Conservation (phyloP, 148 eudicot species). For the Cornus suecica region DNA sequence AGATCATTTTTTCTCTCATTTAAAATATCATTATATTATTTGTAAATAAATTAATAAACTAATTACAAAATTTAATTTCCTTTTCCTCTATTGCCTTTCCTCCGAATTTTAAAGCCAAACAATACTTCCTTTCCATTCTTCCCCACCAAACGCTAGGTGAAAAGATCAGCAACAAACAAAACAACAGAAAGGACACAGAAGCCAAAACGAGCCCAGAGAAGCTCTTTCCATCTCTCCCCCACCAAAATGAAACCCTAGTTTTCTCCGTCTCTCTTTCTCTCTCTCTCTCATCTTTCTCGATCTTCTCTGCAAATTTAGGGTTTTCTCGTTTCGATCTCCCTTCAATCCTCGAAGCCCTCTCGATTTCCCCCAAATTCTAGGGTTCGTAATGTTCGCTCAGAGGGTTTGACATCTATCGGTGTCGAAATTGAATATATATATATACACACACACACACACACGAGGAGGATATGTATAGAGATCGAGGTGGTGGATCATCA, state of each 20-base stretch:
- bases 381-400: not conserved
- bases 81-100: too few species aligned
- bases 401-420: not conserved
- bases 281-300: not conserved
- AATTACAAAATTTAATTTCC: too few species aligned
- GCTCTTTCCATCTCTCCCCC: not conserved
- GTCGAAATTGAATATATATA: not conserved
- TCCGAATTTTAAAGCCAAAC: too few species aligned
- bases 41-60: too few species aligned
- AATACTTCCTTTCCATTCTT: too few species aligned
- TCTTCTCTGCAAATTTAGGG: not conserved
- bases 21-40: too few species aligned
- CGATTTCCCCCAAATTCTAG: not conserved
- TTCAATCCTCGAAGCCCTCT: not conserved
- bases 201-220: not conserved
- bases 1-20: too few species aligned
- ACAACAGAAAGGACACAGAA: slow-evolving; percentile 7
- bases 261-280: slow-evolving; percentile 15
- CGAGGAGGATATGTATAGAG: slow-evolving; percentile 41
- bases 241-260: slow-evolving; percentile 32
- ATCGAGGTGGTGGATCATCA: slow-evolving; percentile 43
- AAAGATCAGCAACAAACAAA: not conserved
- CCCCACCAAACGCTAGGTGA: too few species aligned
- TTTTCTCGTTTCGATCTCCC: not conserved
- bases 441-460: too few species aligned